A percentile compares a stretch with the other conserved stretches of the same genome.
Conservation (phyloP, 208 protist species). For the Wallacemonas collosoma region DNA sequence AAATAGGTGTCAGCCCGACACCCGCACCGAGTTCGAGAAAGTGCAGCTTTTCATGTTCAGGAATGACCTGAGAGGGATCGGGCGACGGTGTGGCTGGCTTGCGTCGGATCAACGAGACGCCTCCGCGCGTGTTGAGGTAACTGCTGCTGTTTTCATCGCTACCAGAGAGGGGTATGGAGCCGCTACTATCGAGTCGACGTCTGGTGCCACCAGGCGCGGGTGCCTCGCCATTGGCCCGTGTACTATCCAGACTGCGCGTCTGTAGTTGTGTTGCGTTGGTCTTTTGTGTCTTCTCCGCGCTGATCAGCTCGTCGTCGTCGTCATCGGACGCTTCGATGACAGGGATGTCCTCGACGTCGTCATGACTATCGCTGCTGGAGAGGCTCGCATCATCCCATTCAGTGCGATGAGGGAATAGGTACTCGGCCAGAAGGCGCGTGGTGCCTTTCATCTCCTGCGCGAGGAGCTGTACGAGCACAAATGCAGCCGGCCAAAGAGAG, state of each 20-base stretch:
- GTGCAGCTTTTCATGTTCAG: slow-evolving; percentile 37
- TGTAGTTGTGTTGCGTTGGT: neutral
- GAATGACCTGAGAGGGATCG: neutral
- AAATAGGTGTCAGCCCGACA: slow-evolving; percentile 63
- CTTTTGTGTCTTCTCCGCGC: neutral
- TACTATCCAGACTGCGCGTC: too few relatives aligned
- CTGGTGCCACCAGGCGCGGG: too few relatives aligned
- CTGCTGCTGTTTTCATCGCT: slow-evolving; percentile 1
- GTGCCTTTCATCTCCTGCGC: slow-evolving; percentile 51
- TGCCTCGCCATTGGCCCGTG: too few relatives aligned
- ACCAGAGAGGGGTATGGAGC: neutral
- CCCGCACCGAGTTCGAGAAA: slow-evolving; percentile 80
- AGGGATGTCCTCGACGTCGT: neutral
- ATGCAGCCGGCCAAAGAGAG: slow-evolving; percentile 77
- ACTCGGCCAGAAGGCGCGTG: slow-evolving; percentile 33
- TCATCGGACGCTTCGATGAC: neutral
- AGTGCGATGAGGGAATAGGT: slow-evolving; percentile 28
- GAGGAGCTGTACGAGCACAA: slow-evolving; percentile 77
- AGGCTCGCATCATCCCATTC: slow-evolving; percentile 1
- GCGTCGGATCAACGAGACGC: slow-evolving; percentile 5
- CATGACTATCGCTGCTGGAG: neutral
- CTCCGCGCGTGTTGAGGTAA: neutral
- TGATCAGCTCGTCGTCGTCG: neutral
- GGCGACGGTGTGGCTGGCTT: neutral
- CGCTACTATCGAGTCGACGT: too few relatives aligned